These are phyloP conservation scores for Dacryopinax primogenitus DNA, from an alignment of 768 basidiomycete genomes.

Conservation along the genomic window DNA sequence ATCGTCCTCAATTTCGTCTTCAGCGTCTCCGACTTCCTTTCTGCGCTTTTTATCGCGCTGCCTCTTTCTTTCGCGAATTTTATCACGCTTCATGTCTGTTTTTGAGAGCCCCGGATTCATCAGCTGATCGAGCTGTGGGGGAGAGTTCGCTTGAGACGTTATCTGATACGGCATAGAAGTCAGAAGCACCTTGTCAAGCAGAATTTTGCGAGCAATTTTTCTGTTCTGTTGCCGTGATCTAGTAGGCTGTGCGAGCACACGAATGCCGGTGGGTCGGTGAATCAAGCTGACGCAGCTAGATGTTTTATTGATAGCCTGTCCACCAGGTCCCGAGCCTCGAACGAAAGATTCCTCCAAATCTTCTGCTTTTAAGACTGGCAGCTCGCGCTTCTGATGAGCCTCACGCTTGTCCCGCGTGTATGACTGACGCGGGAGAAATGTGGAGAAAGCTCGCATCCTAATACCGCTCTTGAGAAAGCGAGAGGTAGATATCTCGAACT, in stretches of 20 bases:
- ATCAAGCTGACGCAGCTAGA: constrained; percentile 44
- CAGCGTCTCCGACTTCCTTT: constrained; percentile 38
- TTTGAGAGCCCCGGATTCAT: constrained; percentile 68
- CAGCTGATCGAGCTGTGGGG: constrained; percentile 49
- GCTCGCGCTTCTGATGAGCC: constrained; percentile 46
- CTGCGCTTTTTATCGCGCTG: constrained; percentile 65
- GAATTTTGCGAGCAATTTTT: constrained; percentile 54
- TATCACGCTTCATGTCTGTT: constrained; percentile 52
- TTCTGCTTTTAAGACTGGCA: constrained; percentile 59
- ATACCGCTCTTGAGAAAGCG: neutral
- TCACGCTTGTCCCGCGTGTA: constrained; percentile 23
- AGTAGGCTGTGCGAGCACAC: constrained; percentile 79
- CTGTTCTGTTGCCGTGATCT: constrained; percentile 72
- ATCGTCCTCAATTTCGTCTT: constrained; percentile 15
- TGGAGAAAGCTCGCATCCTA: neutral
- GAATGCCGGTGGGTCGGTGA: constrained; percentile 77
- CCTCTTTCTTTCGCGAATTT: constrained; percentile 61
- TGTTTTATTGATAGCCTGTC: constrained; percentile 96
- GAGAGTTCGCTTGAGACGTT: neutral
- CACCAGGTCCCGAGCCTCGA: constrained; percentile 78
- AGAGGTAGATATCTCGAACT: neutral
- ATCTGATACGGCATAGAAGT: constrained; percentile 15
- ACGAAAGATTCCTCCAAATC: constrained; percentile 84
- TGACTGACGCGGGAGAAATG: neutral
- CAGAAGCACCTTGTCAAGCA: constrained; percentile 55